Evolutionary conservation across 2,329 filamentous ascomycete species (phyloP), one percentile per base, ranked within the genome.

Genomic region (Diaporthe sp.): DNA sequence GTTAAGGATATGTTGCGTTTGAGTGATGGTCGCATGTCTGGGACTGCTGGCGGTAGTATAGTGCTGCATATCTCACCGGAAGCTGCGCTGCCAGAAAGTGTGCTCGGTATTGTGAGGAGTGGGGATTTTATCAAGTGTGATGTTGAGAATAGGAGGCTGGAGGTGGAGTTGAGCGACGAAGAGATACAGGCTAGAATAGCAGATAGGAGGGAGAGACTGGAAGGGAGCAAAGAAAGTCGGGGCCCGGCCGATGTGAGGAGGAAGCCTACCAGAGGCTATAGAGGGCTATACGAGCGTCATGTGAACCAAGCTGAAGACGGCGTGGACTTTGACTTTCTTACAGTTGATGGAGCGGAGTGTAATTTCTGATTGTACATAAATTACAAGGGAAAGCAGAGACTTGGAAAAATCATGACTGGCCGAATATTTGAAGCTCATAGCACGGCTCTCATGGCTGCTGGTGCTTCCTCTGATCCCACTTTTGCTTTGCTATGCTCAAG

Each of bases 21-120:
- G 44, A 98, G 95, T 0, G 96, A 98, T 80, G 96, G 96, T 0
- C 86, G 96, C 42, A 98, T 98, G 87, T 94, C 91, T 34, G 96
- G 96, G 6, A 97, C 95, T 0, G 94, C 91, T 2, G 95, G 97
- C 62, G 96, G 96, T 0, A 98, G 97, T 74, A 96, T 98, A 78
- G 94, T 97, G 0, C 91, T 97, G 8, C 96, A 98, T 79, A 93
- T 98, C 8, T 92, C 93, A 3, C 96, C 96, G 1, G 96, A 98
- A 84, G 95, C 95, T 0, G 95, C 94, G 0, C 84, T 89, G 42
- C 94, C 94, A 0, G 92, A 90, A 15, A 95, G 94, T 0, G 94
- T 95, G 0, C 90, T 98, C 77, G 96, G 94, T 0, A 84, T 97
- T 1, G 91, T 98, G 4, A 84, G 87, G 76, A 90, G 95, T 76